Evolutionary conservation across 805 yeast species (phyloP).

Genomic region (Saturnispora silvae): DNA sequence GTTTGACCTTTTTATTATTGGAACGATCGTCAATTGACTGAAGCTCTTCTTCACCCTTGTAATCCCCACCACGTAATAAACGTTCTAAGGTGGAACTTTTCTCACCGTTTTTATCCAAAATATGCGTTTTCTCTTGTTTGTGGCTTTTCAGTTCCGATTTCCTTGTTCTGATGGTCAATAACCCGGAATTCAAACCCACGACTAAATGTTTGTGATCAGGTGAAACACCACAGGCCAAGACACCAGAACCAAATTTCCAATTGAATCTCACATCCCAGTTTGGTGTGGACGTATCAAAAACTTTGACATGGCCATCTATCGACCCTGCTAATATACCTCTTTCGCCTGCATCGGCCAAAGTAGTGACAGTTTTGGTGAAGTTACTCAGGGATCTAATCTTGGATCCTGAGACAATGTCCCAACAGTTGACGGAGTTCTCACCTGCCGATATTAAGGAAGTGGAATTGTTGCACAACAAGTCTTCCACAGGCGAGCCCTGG

Average conservation of each 20-base stretch:
- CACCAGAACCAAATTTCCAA: slow-evolving; percentile 95
- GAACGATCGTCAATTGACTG: slow-evolving; percentile 50
- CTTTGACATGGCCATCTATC: slow-evolving; percentile 93
- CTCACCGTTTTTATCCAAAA: slow-evolving; percentile 21
- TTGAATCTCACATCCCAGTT: slow-evolving; percentile 89
- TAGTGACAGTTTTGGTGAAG: slow-evolving; percentile 90
- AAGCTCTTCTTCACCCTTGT: slow-evolving; percentile 82
- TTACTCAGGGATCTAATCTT: slow-evolving; percentile 61
- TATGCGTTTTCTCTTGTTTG: background rate
- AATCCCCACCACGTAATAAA: slow-evolving; percentile 86
- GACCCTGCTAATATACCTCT: slow-evolving; percentile 88
- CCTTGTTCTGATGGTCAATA: slow-evolving; percentile 80
- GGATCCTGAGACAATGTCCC: slow-evolving; percentile 84
- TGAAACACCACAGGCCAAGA: slow-evolving; percentile 78
- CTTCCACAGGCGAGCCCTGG: slow-evolving; percentile 79
- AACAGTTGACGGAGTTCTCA: slow-evolving; percentile 71
- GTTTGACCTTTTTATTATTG: slow-evolving; percentile 53
- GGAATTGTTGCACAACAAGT: slow-evolving; percentile 60
- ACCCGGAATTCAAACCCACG: slow-evolving; percentile 84
- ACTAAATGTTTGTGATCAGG: slow-evolving; percentile 84
- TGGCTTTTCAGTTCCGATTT: slow-evolving; percentile 44
- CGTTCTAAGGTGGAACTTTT: slow-evolving; percentile 60
- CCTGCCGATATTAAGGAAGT: slow-evolving; percentile 74
- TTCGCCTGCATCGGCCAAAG: slow-evolving; percentile 62
- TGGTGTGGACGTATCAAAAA: slow-evolving; percentile 63